Evolutionary conservation across 345 rosid species (phyloP), one percentile per base, ranked within the genome.

Genomic region (Dimocarpus longan): DNA sequence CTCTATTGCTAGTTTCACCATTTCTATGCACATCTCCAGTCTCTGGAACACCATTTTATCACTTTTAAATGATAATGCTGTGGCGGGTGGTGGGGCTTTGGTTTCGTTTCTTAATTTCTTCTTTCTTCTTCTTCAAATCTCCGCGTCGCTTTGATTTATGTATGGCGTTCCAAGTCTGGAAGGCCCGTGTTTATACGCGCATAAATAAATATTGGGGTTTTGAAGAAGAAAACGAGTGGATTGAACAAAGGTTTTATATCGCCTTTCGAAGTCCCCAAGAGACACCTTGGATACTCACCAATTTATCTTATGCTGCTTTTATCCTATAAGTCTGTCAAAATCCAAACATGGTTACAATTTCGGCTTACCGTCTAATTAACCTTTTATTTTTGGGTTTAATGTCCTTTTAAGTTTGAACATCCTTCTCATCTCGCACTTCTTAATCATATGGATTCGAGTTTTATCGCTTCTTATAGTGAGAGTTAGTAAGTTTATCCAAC

Each of bases 21-120:
- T 26, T 62, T 80, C 86, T 56, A 84, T 75, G 83, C 91, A 87
- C 54, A 88, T 82, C 83, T 81, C 87, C 50, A 89, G 69, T 81
- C 81, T 90, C 69, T 87, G 86, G 56, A 85, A 48, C 90, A 89
- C 79, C 91, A 90, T 90, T 3, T 21, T 3, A 8, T 6, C 21
- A 39, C 52, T 54, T 19, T 12, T 42, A 42, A n/a, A 42, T 42
- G 44, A 0, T 6, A 42, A 11, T 15, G 28, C 28, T 26, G 28
- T 26, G 28, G 28, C 28, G 0, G 28, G 28, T 26, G 28, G 28
- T 26, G 28, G 28, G 28, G 28, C 28, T 26, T 26, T 1, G 28
- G 28, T 26, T 26, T 26, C 28, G 28, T 26, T 26, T 26, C 28
- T 26, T 26, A 26, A 26, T 26, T 26, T 73, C 22, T 42, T 19